These are phyloP conservation scores for Acanthamoeba triangularis DNA, from an alignment of 208 protist species.

Conservation along the genomic window DNA sequence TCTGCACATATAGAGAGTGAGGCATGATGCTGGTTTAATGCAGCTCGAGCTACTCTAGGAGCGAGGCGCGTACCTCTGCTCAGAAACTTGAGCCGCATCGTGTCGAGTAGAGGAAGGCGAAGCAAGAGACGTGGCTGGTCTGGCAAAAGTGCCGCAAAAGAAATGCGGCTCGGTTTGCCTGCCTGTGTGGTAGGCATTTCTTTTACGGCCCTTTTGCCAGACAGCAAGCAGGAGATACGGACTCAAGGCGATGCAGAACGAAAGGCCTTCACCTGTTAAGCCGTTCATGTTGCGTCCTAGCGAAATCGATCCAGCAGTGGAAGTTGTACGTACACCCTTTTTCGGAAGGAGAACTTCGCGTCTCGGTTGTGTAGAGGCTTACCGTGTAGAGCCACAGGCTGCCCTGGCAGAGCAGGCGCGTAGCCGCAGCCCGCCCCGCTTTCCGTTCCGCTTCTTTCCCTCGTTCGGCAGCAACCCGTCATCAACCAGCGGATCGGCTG, in stretches of 20 bases:
- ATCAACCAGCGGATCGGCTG: neutral
- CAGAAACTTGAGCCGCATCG: constrained; percentile 39
- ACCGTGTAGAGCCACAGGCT: neutral
- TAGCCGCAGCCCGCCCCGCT: neutral
- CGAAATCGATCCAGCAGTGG: neutral
- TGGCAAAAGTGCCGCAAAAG: too few species aligned
- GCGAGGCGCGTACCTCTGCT: neutral
- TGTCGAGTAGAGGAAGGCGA: too few species aligned
- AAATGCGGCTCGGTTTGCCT: neutral
- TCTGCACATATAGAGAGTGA: neutral
- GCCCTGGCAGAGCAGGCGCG: neutral
- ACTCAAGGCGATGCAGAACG: neutral
- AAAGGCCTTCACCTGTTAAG: neutral
- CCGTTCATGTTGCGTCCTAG: neutral
- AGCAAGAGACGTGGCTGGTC: too few species aligned
- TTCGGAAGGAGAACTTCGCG: neutral
- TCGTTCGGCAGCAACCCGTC: neutral
- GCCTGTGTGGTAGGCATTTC: neutral
- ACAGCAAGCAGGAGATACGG: neutral
- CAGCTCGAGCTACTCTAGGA: neutral
- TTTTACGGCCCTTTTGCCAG: neutral
- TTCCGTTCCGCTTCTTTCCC: constrained; percentile 21
- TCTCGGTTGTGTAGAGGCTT: neutral
- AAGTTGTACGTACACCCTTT: neutral
- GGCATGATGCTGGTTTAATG: too few species aligned